A percentile compares a stretch with the other conserved stretches of the same genome.
These are phyloP conservation scores for Tolypocladium inflatum DNA, from an alignment of 2,329 filamentous ascomycete genomes.

Conservation along the genomic window DNA sequence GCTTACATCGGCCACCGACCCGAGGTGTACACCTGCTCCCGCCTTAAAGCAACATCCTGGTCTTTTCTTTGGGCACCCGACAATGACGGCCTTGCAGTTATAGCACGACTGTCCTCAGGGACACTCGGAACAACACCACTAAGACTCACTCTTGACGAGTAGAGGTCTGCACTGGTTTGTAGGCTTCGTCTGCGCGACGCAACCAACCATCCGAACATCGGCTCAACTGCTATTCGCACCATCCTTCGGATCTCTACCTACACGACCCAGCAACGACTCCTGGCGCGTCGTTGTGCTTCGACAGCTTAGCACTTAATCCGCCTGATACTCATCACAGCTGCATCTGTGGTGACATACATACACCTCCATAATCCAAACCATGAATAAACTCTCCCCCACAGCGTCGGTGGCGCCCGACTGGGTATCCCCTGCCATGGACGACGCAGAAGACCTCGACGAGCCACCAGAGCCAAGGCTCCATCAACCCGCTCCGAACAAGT, in stretches of 20 bases:
- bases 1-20: not conserved
- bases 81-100: conserved; percentile 24
- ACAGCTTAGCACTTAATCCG: not conserved
- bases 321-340: not conserved
- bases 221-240: not conserved
- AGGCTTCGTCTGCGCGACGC: conserved; percentile 13
- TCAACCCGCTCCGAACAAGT: conserved; percentile 19
- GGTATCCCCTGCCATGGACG: conserved; percentile 38
- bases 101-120: conserved; percentile 28
- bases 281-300: not conserved
- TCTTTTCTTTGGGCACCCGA: conserved; percentile 13
- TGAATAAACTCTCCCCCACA: conserved; percentile 13
- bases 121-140: conserved; percentile 13
- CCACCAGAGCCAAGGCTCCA: conserved; percentile 56
- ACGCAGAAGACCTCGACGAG: conserved; percentile 75
- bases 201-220: conserved; percentile 1
- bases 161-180: conserved; percentile 14
- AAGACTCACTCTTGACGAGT: conserved; percentile 6
- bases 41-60: not conserved
- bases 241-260: not conserved
- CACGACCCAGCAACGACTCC: not conserved
- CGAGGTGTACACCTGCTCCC: not conserved
- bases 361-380: conserved; percentile 8
- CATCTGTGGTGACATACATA: not conserved
- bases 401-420: conserved; percentile 19